Evolutionary conservation across 495 filamentous ascomycete genomes (phyloP), one percentile per base, ranked within the genome.

Genomic region (Lasiosphaeria hispida): DNA sequence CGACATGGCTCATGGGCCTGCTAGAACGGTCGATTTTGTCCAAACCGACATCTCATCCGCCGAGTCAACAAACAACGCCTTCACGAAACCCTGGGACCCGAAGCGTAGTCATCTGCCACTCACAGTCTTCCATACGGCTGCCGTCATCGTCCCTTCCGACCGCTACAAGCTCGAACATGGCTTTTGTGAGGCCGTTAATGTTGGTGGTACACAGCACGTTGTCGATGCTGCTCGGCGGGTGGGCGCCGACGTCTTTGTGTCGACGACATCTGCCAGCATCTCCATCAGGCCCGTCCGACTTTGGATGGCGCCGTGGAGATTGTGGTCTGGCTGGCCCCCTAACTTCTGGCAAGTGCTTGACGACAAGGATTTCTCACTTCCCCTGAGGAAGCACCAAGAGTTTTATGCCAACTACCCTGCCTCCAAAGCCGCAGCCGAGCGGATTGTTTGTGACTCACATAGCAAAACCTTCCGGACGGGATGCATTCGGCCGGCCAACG

Each of bases 391-490:
- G 11, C 80, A 81, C 52, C 69, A 78, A n/a, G 66, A 73, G 15
- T 83, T 80, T 63, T 85, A 81, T 44, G 76, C 79, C 39, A 84
- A 84, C 63, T 84, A 85, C 48, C 75, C 82, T 18, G 77, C 76
- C 2, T 74, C 78, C 42, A 85, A 85, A 48, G 70, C 75, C 4
- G 72, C 74, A 19, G 79, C 82, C 2, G 83, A 84, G 66, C 57
- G 70, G 6, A 66, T 82, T 11, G 77, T 85, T 0, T 80, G 80
- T 35, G 68, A 53, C 4, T 77, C 78, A 2, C 77, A 82, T 50
- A 48, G 69, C 13, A 63, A 66, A 33, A 14, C 65, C 2, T 75
- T 85, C 45, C 74, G 80, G 5, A 84, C 83, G 0, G 83, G 83
- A 15, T 78, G 78, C 59, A 83, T 85, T 55, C 71, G 83, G 8